Base-by-base conservation (phyloP, 1,284 basidiomycete genomes). In the Quambalaria eucalypti region DNA sequence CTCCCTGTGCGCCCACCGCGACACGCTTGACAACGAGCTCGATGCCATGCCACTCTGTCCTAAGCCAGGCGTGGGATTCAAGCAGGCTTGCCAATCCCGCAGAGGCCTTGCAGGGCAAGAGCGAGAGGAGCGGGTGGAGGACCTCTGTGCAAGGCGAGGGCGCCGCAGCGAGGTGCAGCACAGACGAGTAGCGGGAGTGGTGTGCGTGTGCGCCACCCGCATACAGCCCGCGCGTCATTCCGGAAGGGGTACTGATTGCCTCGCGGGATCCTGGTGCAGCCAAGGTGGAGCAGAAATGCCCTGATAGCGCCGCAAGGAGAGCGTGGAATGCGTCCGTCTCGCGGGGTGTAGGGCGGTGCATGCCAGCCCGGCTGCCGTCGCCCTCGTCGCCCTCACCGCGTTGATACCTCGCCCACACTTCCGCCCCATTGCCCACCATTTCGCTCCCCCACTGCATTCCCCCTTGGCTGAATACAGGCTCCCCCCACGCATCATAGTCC, bases 81-180 rank as follows among this genome's bases (percentile, higher is more conserved):
- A 97, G 79, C 2, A 97, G 80, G 7, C 78, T 80, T 0, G 89
- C 88, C n/a, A 97, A 81, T 9, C 93, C 93, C 0, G 90, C 89
- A 28, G 50, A 28, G n/a, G 82, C 79, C 73, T 93, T 90, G 80
- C 92, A 97, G 0, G 95, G 93, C 2, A 98, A 79, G 5, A 97
- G 84, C 70, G 92, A 90, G 54, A 97, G 81, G 77, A 97, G 92
- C 0, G 95, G 93, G 0, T 92, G 93, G 5, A 98, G 79, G 75
- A 97, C 97, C 73, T 98, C 95, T 2, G 93, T 98, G 74, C 93
- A 98, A 26, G 42, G 42, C 16, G 95, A 87, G 6, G 84, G 88
- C 3, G 87, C 86, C 9, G 88, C 81, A 19, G 84, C 83, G 0
- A 86, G 87, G 64, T 90, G 87, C 48, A 85, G 83, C 29, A 88